Conservation (phyloP, 352 stramenopile genomes). For the Thalassiosira exigua region DNA sequence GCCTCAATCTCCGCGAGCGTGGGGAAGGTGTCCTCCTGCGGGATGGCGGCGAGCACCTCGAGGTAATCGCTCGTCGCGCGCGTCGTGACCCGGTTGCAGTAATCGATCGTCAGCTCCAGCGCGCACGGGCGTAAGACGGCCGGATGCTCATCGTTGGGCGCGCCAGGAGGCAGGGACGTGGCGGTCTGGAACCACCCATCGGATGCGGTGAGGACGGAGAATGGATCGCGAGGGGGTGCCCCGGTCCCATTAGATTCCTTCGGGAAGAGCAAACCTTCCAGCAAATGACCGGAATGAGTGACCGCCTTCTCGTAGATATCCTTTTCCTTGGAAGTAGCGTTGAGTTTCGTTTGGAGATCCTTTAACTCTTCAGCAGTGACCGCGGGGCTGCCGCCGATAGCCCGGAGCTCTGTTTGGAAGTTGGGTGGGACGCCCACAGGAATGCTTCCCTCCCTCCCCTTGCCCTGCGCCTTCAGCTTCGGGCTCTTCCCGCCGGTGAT, state of each 20-base stretch:
- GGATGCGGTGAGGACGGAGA: slow-evolving; percentile 38
- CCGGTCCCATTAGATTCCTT: slow-evolving; percentile 1
- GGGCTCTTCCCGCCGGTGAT: slow-evolving; percentile 21
- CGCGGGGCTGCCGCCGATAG: not conserved
- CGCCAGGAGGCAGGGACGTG: slow-evolving; percentile 16
- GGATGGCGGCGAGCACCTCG: slow-evolving; percentile 43
- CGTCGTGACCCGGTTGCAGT: slow-evolving; percentile 67
- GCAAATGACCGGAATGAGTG: slow-evolving; percentile 43
- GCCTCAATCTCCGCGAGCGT: slow-evolving; percentile 61
- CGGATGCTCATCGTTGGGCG: slow-evolving; percentile 42
- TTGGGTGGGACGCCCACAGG: slow-evolving; percentile 67
- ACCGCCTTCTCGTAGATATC: slow-evolving; percentile 51
- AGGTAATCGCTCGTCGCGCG: slow-evolving; percentile 55
- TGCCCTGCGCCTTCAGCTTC: not conserved
- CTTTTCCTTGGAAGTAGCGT: slow-evolving; percentile 29
- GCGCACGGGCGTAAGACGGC: slow-evolving; percentile 58
- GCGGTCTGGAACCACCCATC: slow-evolving; percentile 50
- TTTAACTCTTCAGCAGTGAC: slow-evolving; percentile 20
- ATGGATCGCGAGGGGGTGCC: slow-evolving; percentile 20
- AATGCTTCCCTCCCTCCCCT: slow-evolving; percentile 36
- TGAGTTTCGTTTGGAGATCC: slow-evolving; percentile 33
- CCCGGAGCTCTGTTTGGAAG: slow-evolving; percentile 41
- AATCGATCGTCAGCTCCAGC: slow-evolving; percentile 72
- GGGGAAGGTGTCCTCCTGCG: slow-evolving; percentile 47
- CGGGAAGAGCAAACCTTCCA: slow-evolving; percentile 53